Evolutionary conservation across 306 rosid species (phyloP).

Genomic region (Malus fusca): DNA sequence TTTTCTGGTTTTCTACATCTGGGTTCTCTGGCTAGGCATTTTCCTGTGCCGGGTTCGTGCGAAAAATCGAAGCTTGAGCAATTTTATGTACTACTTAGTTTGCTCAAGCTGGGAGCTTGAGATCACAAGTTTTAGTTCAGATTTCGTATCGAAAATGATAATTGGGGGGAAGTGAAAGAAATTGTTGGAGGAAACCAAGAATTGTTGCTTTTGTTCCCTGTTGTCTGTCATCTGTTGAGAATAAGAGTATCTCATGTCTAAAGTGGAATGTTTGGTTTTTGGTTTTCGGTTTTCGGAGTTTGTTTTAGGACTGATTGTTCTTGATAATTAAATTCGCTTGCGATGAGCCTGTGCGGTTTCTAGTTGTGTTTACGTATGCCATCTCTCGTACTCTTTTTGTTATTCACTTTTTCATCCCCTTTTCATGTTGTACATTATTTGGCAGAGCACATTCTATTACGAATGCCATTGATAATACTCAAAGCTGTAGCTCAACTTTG

Average conservation of each 20-base stretch:
- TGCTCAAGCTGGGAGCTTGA: background rate
- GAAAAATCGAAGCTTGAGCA: background rate
- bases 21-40: conserved; percentile 5
- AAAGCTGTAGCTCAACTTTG: background rate
- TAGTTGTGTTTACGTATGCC: background rate
- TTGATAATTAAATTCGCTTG: background rate
- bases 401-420: background rate
- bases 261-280: background rate
- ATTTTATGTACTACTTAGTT: background rate
- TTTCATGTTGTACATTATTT: background rate
- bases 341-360: background rate
- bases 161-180: background rate
- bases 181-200: background rate
- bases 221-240: background rate
- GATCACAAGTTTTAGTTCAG: background rate
- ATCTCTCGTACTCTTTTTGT: background rate
- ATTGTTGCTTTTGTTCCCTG: background rate
- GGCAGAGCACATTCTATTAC: background rate
- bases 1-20: background rate
- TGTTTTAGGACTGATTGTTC: background rate
- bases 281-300: background rate
- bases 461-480: background rate
- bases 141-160: background rate
- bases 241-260: background rate
- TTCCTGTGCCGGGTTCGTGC: background rate